These are phyloP conservation scores for Nyssa sinensis DNA, from an alignment of 148 eudicot genomes.

Conservation along the genomic window DNA sequence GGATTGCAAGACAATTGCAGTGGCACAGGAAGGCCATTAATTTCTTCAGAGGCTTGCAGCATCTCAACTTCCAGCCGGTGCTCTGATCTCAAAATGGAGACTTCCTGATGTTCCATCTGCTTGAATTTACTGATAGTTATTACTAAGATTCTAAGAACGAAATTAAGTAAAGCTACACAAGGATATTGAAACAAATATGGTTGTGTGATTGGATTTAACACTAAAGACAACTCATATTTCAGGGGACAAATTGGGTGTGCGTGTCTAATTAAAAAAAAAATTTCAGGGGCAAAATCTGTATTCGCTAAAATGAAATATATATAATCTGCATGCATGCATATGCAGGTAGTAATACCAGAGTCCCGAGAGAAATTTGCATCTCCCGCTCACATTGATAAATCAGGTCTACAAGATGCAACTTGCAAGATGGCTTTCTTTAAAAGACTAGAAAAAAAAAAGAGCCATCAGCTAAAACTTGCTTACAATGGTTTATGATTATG, in stretches of 20 bases:
- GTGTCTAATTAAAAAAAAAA: too few relatives aligned
- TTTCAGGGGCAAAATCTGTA: background rate
- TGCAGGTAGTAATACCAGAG: background rate
- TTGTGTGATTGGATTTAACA: background rate
- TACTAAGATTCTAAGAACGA: background rate
- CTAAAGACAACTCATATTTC: background rate
- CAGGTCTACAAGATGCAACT: background rate
- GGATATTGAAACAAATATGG: background rate
- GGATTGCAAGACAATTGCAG: constrained; percentile 23
- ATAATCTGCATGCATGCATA: background rate
- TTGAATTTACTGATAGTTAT: background rate
- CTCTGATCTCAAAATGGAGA: constrained; percentile 5
- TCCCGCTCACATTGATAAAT: background rate
- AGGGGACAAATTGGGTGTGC: background rate
- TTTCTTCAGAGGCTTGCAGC: constrained; percentile 8
- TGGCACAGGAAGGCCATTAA: constrained; percentile 6
- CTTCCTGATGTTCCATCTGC: constrained; percentile 30
- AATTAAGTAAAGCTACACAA: background rate
- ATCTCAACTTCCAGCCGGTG: constrained; percentile 20
- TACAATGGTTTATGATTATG: background rate
- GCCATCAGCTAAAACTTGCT: background rate
- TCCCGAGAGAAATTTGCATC: background rate
- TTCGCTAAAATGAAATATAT: background rate
- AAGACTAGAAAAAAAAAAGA: background rate
- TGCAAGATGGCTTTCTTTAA: background rate